Evolutionary conservation across 78 protist species (phyloP).

Genomic region (Speleostelium caveatum): DNA sequence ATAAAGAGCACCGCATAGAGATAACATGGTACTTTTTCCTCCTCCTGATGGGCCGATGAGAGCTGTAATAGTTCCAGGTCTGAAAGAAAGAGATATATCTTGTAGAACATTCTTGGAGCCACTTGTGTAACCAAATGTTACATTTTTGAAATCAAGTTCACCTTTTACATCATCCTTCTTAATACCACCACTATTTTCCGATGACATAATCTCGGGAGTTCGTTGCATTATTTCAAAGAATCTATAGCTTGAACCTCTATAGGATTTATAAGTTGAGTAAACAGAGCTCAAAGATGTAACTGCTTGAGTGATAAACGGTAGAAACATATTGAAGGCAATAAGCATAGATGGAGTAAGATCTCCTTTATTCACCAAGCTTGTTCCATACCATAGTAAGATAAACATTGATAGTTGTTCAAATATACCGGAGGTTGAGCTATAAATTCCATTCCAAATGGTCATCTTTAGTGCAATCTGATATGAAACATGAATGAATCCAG

Average conservation of each 20-base stretch:
- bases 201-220: slow-evolving; percentile 52
- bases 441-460: slow-evolving; percentile 68
- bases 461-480: slow-evolving; percentile 53
- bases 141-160: slow-evolving; percentile 17
- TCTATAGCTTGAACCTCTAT: slow-evolving; percentile 24
- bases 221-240: slow-evolving; percentile 70
- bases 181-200: slow-evolving; percentile 34
- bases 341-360: slow-evolving; percentile 76
- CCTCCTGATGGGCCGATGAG: slow-evolving; percentile 70
- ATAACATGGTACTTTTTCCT: slow-evolving; percentile 64
- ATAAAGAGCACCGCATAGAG: slow-evolving; percentile 42
- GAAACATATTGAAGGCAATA: slow-evolving; percentile 84
- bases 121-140: slow-evolving; percentile 21
- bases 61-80: slow-evolving; percentile 61
- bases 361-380: slow-evolving; percentile 73
- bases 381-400: slow-evolving; percentile 86
- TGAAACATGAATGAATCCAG: slow-evolving; percentile 5
- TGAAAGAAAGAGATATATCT: slow-evolving; percentile 4
- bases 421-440: slow-evolving; percentile 32
- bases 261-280: slow-evolving; percentile 41
- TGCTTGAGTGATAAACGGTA: slow-evolving; percentile 47
- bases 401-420: slow-evolving; percentile 64
- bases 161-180: slow-evolving; percentile 1
- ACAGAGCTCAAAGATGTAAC: slow-evolving; percentile 33
- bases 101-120: not conserved